Evolutionary conservation across 1,284 basidiomycete species (phyloP).

Genomic region (Cutaneotrichosporon spelunceum): DNA sequence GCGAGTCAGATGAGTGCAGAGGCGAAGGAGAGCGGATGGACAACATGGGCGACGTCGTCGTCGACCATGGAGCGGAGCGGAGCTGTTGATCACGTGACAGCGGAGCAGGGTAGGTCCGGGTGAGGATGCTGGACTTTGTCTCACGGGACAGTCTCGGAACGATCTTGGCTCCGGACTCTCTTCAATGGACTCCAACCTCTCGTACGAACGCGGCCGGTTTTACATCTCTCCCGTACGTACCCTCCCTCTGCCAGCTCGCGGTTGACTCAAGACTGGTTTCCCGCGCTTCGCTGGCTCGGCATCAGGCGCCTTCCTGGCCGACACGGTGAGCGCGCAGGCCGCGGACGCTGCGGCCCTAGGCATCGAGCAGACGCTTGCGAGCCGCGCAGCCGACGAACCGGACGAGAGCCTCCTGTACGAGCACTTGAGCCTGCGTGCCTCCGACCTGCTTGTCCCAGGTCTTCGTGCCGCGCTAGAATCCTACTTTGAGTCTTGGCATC

Average conservation of each 20-base stretch:
- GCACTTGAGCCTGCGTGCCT: constrained; percentile 13
- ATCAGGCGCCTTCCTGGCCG: constrained; percentile 30
- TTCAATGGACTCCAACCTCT: constrained; percentile 2
- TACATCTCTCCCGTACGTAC: constrained; percentile 28
- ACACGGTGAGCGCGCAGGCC: constrained; percentile 14
- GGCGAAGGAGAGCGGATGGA: not conserved
- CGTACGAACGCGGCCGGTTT: constrained; percentile 28
- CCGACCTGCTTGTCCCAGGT: constrained; percentile 13
- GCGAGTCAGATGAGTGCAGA: not conserved
- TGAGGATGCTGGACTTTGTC: not conserved
- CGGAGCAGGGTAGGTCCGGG: not conserved
- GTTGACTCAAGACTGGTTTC: constrained; percentile 25
- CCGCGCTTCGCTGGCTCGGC: constrained; percentile 32
- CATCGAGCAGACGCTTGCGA: constrained; percentile 27
- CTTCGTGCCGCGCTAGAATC: constrained; percentile 16
- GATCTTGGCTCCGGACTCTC: constrained; percentile 4
- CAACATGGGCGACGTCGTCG: not conserved
- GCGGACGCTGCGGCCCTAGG: constrained; percentile 10
- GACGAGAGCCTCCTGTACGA: constrained; percentile 15
- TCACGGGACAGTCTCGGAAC: not conserved
- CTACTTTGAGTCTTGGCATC: constrained; percentile 34
- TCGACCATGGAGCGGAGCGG: not conserved
- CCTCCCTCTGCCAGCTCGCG: not conserved
- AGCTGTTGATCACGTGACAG: not conserved
- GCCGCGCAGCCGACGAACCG: constrained; percentile 21